Conservation (phyloP, 768 basidiomycete genomes). For the Psilocybe cubensis region DNA sequence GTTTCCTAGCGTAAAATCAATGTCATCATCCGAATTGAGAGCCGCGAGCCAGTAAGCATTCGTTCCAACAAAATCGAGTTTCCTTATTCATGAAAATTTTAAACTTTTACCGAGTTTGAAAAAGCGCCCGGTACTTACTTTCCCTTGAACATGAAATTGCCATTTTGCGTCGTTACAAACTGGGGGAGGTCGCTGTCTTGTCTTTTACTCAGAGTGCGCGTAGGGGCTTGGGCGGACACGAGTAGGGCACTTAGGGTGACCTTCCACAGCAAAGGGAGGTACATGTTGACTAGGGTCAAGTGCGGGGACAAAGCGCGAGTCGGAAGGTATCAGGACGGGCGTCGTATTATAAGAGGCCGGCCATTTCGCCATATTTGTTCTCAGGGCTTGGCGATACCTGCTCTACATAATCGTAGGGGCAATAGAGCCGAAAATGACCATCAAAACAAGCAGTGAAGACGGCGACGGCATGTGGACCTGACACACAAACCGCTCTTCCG, state of each 20-base stretch:
- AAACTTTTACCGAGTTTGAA: conserved; percentile 3
- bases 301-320: conserved; percentile 25
- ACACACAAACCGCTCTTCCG: conserved; percentile 5
- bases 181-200: conserved; percentile 24
- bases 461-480: conserved; percentile 15
- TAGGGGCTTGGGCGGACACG: conserved; percentile 35
- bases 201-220: conserved; percentile 34
- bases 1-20: conserved; percentile 57
- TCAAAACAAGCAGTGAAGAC: conserved; percentile 5
- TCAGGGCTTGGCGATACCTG: conserved; percentile 16
- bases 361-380: conserved; percentile 14
- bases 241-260: conserved; percentile 34
- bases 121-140: conserved; percentile 34
- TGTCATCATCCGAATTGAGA: conserved; percentile 57
- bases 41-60: conserved; percentile 70
- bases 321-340: conserved; percentile 7
- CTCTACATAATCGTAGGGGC: not conserved
- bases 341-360: conserved; percentile 10
- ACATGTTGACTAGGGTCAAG: conserved; percentile 37
- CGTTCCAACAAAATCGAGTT: conserved; percentile 44
- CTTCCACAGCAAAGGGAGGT: conserved; percentile 28
- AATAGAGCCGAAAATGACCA: conserved; percentile 13
- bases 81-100: conserved; percentile 19
- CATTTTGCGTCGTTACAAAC: conserved; percentile 49
- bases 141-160: conserved; percentile 59